These are phyloP conservation scores for Helichrysum umbraculigerum DNA, from an alignment of 129 eudicot genomes.

Conservation along the genomic window DNA sequence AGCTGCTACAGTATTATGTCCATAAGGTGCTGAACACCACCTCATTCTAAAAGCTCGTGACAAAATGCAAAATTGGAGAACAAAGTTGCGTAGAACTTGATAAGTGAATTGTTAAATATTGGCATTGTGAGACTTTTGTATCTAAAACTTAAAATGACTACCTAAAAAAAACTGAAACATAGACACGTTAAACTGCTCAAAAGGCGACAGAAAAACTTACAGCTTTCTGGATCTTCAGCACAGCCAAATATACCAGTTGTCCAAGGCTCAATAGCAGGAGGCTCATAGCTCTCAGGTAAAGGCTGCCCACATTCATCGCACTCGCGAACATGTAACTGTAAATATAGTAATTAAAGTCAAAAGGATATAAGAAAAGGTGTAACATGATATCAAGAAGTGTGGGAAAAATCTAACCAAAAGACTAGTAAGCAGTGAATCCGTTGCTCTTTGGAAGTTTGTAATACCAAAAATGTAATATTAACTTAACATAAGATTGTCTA, in stretches of 20 bases:
- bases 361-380: not conserved
- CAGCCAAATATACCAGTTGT: slow-evolving; percentile 80
- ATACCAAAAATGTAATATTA: not conserved
- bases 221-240: slow-evolving; percentile 74
- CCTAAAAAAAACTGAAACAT: not conserved
- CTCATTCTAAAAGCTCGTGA: too few relatives aligned
- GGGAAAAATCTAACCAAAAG: not conserved
- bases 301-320: slow-evolving; percentile 88
- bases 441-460: slow-evolving; percentile 3
- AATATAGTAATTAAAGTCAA: not conserved
- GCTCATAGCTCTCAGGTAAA: slow-evolving; percentile 79
- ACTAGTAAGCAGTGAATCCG: not conserved
- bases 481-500: not conserved
- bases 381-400: too few relatives aligned
- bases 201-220: slow-evolving; percentile 40
- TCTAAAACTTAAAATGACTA: not conserved
- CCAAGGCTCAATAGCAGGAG: slow-evolving; percentile 91
- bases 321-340: slow-evolving; percentile 69
- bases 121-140: not conserved
- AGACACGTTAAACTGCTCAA: not conserved
- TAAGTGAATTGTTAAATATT: too few relatives aligned
- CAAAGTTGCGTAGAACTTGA: not conserved
- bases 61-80: not conserved
- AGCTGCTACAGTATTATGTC: too few relatives aligned
- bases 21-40: too few relatives aligned